phyloP scores from a whole-genome alignment of 495 filamentous ascomycete species.

The Neurospora cerealis region DNA sequence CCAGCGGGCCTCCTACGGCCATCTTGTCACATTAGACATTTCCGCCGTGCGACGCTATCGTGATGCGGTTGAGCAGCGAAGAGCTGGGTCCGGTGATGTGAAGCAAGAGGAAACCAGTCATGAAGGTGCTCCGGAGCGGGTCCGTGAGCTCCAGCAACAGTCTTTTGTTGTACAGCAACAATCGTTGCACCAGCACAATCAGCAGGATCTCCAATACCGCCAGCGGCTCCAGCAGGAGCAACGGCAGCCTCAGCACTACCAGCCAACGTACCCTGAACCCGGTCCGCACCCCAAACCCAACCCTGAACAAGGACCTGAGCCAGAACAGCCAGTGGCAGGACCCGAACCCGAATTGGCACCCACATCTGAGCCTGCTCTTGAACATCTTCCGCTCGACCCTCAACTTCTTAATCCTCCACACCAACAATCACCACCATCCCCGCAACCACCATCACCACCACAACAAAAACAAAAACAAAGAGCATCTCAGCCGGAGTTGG shows the following conservation, averaged over 20 bases:
- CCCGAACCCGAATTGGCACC: slow-evolving; percentile 1
- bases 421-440: background rate
- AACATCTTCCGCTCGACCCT: background rate
- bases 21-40: slow-evolving; percentile 31
- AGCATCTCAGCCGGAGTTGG: background rate
- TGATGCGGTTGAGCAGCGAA: background rate
- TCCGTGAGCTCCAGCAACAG: background rate
- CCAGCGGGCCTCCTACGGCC: slow-evolving; percentile 30
- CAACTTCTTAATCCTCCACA: background rate
- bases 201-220: background rate
- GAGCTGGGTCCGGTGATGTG: background rate
- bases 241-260: background rate
- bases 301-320: slow-evolving; percentile 2
- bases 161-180: background rate
- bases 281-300: background rate
- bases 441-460: background rate
- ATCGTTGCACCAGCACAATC: background rate
- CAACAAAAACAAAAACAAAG: background rate
- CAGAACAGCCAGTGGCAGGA: slow-evolving; percentile 6
- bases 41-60: slow-evolving; percentile 7
- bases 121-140: slow-evolving; percentile 4
- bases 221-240: background rate
- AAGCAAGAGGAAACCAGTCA: slow-evolving; percentile 26
- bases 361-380: slow-evolving; percentile 1
- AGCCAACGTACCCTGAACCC: background rate